Conservation (phyloP, 108 stramenopile genomes). For the Conticribra guillardii region DNA sequence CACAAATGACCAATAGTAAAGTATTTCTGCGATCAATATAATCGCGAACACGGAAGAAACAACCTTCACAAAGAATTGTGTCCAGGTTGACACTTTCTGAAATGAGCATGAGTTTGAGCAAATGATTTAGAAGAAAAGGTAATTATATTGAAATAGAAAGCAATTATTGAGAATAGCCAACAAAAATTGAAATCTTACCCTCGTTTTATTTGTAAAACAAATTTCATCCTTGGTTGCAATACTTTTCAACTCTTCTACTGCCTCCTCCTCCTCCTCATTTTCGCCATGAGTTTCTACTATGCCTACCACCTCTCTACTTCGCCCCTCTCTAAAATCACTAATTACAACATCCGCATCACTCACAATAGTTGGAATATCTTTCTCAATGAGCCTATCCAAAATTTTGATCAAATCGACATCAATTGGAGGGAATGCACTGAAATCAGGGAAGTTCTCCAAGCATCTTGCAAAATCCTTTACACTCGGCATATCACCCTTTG, state of each 20-base stretch:
- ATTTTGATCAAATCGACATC: constrained; percentile 27
- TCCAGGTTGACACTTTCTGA: no score
- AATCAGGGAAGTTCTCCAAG: constrained; percentile 42
- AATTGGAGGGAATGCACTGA: constrained; percentile 48
- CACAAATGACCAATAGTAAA: background rate
- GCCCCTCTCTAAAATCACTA: constrained; percentile 5
- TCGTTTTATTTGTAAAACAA: no score
- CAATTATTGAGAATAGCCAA: background rate
- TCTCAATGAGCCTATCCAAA: constrained; percentile 37
- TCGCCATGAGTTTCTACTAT: background rate
- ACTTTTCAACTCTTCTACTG: background rate
- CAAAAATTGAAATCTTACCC: background rate
- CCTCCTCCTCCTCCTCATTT: background rate
- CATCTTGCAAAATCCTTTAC: constrained; percentile 51
- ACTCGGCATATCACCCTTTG: constrained; percentile 71
- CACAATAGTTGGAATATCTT: constrained; percentile 52
- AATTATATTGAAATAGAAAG: background rate
- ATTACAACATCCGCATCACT: constrained; percentile 34
- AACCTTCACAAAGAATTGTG: background rate
- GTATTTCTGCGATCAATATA: background rate
- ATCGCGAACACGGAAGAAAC: background rate
- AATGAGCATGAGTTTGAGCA: background rate
- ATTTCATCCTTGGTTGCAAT: background rate
- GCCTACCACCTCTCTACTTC: background rate
- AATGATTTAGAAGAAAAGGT: background rate